Percentiles rank a stretch among this genome's conserved stretches.
These are phyloP conservation scores for Pleurozium schreberi DNA, from an alignment of 225 moss, liverwort and hornwort genomes.

Conservation along the genomic window DNA sequence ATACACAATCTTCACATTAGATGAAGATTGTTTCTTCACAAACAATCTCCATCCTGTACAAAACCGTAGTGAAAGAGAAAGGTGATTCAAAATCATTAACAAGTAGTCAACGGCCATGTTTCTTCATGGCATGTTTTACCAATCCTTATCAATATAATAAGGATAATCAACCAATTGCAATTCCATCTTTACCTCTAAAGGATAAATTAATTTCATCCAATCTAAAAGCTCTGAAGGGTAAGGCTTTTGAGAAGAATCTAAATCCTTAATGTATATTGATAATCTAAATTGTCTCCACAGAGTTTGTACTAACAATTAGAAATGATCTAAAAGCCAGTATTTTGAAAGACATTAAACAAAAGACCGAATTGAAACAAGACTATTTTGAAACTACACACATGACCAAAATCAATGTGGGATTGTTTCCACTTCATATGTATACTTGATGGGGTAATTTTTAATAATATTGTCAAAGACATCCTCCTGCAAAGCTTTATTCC, in stretches of 20 bases:
- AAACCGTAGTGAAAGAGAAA: not conserved
- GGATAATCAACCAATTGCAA: not conserved
- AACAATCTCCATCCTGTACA: not conserved
- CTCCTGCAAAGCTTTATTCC: not conserved
- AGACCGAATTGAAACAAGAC: not conserved
- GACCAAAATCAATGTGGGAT: not conserved
- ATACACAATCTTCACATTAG: accelerated
- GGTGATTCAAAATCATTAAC: not conserved
- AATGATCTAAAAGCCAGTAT: not conserved
- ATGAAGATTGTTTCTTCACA: not conserved
- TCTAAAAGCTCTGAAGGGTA: not conserved
- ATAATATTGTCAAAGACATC: not conserved
- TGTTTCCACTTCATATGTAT: not conserved
- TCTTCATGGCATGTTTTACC: not conserved
- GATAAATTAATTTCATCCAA: not conserved
- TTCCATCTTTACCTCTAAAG: not conserved
- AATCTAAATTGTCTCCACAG: not conserved
- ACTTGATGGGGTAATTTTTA: not conserved
- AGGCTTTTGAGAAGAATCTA: not conserved
- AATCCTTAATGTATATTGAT: not conserved
- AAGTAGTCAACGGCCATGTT: not conserved
- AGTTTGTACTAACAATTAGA: not conserved
- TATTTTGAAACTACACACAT: accelerated
- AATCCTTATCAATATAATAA: not conserved
- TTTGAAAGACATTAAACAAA: not conserved